Evolutionary conservation across 768 basidiomycete species (phyloP), one percentile per base, ranked within the genome.

Genomic region (Tubosaeta sp.): DNA sequence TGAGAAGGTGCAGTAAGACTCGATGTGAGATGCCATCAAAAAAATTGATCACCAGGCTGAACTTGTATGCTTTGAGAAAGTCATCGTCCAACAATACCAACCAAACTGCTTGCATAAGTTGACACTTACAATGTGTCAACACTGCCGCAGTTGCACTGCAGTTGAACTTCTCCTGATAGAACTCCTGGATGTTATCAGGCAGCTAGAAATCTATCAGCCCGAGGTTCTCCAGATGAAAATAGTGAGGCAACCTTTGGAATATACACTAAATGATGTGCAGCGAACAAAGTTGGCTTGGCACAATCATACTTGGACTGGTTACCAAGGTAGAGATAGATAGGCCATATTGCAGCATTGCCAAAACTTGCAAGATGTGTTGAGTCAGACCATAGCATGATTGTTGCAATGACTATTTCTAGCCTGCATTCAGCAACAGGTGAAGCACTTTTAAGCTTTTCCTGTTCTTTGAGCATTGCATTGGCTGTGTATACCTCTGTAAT

Each of bases 61-160:
- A 43, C 17, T 58, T 7, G 16, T 65, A 68, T 0, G 63, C 59
- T 0, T 59, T 19, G 7, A 64, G 19, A 33, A 69, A 69, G 0
- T 68, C 59, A 1, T 57, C 26, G 16, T 69, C 62, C 0, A 70
- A 38, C 0, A 69, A 26, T 59, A 51, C 0, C n/a, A n/a, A n/a
- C n/a, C n/a, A n/a, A n/a, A n/a, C n/a, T n/a, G 44, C 66, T 26
- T 70, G 67, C 54, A 68, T 58, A 0, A 65, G 14, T 29, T 69
- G 59, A 2, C 46, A 55, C 1, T 43, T 48, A 31, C 60, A 64
- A 43, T 62, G 57, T 1, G 63, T 65, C 14, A 63, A 10, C 0
- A 50, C 16, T 0, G 39, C n/a, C n/a, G n/a, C n/a, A n/a, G n/a
- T n/a, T n/a, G n/a, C n/a, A 32, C 34, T 1, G 37, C 44, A 0